Percentiles rank a stretch among this genome's conserved stretches.
Conservation (phyloP, 495 filamentous ascomycete species). For the Annulohypoxylon moriforme region DNA sequence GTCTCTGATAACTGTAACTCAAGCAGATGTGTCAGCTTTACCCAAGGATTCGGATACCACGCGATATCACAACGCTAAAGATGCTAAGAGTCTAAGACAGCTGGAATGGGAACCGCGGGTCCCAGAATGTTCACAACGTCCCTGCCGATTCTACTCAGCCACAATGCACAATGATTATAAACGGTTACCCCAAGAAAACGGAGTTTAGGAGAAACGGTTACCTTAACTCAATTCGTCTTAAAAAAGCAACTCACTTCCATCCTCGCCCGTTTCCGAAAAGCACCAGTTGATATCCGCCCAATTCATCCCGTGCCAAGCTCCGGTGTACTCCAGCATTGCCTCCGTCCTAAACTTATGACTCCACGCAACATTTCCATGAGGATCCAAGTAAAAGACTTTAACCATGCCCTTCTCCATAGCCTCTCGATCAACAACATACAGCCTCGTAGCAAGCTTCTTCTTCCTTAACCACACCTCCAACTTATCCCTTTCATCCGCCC, state of each 20-base stretch:
- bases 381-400: not conserved
- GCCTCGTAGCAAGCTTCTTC: not conserved
- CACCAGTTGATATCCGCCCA: not conserved
- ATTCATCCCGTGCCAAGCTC: not conserved
- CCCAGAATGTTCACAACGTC: not conserved
- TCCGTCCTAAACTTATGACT: not conserved
- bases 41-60: constrained; percentile 19
- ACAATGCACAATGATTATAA: not conserved
- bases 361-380: not conserved
- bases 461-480: not conserved
- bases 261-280: not conserved
- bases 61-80: not conserved
- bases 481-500: not conserved
- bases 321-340: not conserved
- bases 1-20: constrained; percentile 9
- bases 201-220: not conserved
- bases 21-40: constrained; percentile 8
- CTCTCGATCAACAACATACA: not conserved
- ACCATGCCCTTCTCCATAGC: not conserved
- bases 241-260: not conserved
- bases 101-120: not conserved
- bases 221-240: not conserved
- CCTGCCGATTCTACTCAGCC: not conserved
- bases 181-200: not conserved
- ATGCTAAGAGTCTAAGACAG: too few relatives aligned